Percentiles rank a stretch among this genome's conserved stretches.
These are phyloP conservation scores for Tarenaya hassleriana DNA, from an alignment of 345 rosid genomes.

Conservation along the genomic window DNA sequence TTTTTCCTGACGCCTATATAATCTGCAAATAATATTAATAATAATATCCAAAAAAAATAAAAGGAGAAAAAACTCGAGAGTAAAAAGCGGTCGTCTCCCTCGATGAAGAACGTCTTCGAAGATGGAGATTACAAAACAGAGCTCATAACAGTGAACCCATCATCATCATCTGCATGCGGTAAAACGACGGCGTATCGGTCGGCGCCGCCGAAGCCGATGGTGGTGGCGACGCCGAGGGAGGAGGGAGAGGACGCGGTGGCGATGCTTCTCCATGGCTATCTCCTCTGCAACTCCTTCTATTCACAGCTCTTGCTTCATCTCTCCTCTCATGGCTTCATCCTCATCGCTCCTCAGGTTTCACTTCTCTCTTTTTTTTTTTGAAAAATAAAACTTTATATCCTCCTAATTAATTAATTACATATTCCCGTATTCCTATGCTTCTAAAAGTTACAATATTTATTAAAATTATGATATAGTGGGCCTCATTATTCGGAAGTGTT, in stretches of 20 bases:
- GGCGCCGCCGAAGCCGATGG: constrained; percentile 52
- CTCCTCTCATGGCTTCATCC: constrained; percentile 89
- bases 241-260: constrained; percentile 67
- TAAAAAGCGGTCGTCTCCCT: constrained; percentile 21
- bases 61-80: neutral
- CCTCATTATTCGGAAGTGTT: no score
- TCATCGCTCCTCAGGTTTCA: constrained; percentile 77
- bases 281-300: constrained; percentile 75
- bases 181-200: constrained; percentile 14
- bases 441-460: no score
- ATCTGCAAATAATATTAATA: no score
- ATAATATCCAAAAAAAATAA: constrained; percentile 4
- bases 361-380: no score
- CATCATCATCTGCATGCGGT: constrained; percentile 23
- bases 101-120: constrained; percentile 36
- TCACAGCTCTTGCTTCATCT: constrained; percentile 79
- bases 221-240: constrained; percentile 56
- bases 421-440: no score
- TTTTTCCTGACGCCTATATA: no score
- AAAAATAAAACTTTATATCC: no score
- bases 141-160: constrained; percentile 36
- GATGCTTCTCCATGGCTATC: constrained; percentile 76
- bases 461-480: no score
- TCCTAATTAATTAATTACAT: neutral
- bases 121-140: constrained; percentile 38